Conservation (phyloP, 1,284 basidiomycete species). For the Taiwanofungus camphoratus region DNA sequence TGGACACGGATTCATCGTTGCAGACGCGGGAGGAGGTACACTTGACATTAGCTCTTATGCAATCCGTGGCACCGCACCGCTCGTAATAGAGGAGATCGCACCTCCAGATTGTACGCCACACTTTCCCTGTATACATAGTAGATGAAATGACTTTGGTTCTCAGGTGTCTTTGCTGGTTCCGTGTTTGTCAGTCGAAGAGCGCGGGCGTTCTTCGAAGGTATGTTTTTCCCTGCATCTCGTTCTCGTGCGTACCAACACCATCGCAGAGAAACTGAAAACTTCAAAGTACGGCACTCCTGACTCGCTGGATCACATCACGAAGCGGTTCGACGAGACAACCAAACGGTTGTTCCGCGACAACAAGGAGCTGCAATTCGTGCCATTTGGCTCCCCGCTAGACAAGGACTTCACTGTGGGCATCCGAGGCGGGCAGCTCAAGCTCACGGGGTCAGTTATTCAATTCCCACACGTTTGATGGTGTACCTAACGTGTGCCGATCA, state of each 20-base stretch:
- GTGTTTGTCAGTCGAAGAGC: conserved; percentile 75
- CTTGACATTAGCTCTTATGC: conserved; percentile 75
- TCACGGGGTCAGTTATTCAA: conserved; percentile 48
- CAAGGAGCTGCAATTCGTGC: conserved; percentile 62
- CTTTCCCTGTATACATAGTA: background rate
- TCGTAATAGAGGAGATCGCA: conserved; percentile 74
- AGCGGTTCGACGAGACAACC: conserved; percentile 74
- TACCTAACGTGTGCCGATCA: conserved; percentile 5
- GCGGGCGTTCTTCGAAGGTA: conserved; percentile 61
- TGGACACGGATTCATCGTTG: conserved; percentile 69
- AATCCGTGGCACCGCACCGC: conserved; percentile 57
- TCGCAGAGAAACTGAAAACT: conserved; percentile 56
- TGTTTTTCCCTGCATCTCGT: conserved; percentile 5
- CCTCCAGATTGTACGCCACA: conserved; percentile 63
- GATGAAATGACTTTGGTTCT: conserved; percentile 6
- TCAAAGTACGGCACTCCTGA: conserved; percentile 67
- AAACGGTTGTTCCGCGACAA: conserved; percentile 69
- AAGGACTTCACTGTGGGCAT: conserved; percentile 67
- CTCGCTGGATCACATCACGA: conserved; percentile 64
- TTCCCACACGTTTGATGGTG: background rate
- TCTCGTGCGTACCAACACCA: background rate
- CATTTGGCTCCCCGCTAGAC: conserved; percentile 72
- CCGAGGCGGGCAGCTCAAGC: conserved; percentile 61
- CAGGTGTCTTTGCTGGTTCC: conserved; percentile 72
- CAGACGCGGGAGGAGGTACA: conserved; percentile 75